phyloP scores from a whole-genome alignment of 768 basidiomycete species.

The Leccinellum rugosiceps region DNA sequence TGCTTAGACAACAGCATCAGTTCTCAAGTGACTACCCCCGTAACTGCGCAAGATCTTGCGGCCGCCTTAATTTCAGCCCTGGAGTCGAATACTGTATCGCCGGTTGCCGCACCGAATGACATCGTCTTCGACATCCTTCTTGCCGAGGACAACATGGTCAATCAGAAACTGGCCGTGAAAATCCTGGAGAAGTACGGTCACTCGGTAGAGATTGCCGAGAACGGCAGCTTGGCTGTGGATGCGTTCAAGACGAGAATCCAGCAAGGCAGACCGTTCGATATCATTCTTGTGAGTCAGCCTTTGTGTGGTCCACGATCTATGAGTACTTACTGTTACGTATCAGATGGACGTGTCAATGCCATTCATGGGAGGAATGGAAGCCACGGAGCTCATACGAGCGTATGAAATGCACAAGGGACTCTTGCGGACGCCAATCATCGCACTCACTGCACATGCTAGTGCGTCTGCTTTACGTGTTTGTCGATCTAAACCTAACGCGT shows the following conservation, averaged over 20 bases:
- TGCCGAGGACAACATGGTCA: slow-evolving; percentile 95
- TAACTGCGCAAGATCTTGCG: slow-evolving; percentile 82
- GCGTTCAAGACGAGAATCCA: slow-evolving; percentile 78
- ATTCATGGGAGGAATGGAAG: slow-evolving; percentile 98
- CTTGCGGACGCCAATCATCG: slow-evolving; percentile 85
- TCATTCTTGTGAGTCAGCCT: slow-evolving; percentile 70
- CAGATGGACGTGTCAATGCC: slow-evolving; percentile 99
- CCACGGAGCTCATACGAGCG: slow-evolving; percentile 86
- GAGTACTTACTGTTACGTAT: slow-evolving; percentile 2
- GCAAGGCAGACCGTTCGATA: slow-evolving; percentile 77
- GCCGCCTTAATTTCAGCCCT: slow-evolving; percentile 92
- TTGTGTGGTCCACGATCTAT: not conserved
- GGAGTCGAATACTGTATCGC: slow-evolving; percentile 91
- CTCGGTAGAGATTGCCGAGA: slow-evolving; percentile 94
- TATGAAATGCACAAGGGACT: slow-evolving; percentile 75
- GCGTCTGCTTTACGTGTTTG: slow-evolving; percentile 33
- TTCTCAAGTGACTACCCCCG: slow-evolving; percentile 90
- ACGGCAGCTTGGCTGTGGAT: slow-evolving; percentile 91
- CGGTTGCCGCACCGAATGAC: slow-evolving; percentile 82
- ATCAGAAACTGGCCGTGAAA: slow-evolving; percentile 95
- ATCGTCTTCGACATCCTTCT: slow-evolving; percentile 89
- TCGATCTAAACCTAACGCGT: slow-evolving; percentile 6
- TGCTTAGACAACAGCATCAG: slow-evolving; percentile 95
- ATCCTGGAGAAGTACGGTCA: slow-evolving; percentile 96
- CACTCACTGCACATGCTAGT: slow-evolving; percentile 97